Conservation (phyloP, 148 eudicot genomes). For the Spergularia marina region DNA sequence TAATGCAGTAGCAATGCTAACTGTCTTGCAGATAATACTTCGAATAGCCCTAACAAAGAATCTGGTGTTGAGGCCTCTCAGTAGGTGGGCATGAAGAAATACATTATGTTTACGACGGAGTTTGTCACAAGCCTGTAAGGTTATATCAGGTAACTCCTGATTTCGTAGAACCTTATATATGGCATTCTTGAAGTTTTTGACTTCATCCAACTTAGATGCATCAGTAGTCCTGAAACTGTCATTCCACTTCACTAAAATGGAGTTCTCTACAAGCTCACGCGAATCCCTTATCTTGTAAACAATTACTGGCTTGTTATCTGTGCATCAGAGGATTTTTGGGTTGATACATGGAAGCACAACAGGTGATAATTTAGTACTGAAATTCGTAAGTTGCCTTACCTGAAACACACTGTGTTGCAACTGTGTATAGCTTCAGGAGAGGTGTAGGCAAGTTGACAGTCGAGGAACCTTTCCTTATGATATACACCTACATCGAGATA, state of each 20-base stretch:
- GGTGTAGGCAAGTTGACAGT: conserved; percentile 40
- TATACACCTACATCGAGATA: conserved; percentile 38
- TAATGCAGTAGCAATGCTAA: conserved; percentile 40
- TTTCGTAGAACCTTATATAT: conserved; percentile 42
- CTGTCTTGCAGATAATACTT: conserved; percentile 25
- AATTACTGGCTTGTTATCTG: background rate
- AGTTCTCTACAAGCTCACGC: conserved; percentile 9
- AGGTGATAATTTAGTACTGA: conserved; percentile 24
- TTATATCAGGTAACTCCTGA: conserved; percentile 39
- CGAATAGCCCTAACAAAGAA: conserved; percentile 31
- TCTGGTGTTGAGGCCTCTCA: conserved; percentile 35
- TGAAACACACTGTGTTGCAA: conserved; percentile 10
- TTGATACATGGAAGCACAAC: background rate
- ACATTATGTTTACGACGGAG: conserved; percentile 43
- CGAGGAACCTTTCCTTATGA: conserved; percentile 47
- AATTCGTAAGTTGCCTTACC: background rate
- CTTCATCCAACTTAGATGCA: conserved; percentile 6
- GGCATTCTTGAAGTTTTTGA: conserved; percentile 29
- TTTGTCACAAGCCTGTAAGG: conserved; percentile 37
- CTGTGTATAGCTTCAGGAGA: conserved; percentile 33
- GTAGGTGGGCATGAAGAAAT: conserved; percentile 46
- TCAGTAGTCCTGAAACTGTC: background rate
- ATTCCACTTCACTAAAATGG: background rate
- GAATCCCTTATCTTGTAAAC: conserved; percentile 19
- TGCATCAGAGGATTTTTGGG: background rate